These are phyloP conservation scores for Teunomyces barrocoloradensis DNA, from an alignment of 805 yeast species.

Conservation along the genomic window DNA sequence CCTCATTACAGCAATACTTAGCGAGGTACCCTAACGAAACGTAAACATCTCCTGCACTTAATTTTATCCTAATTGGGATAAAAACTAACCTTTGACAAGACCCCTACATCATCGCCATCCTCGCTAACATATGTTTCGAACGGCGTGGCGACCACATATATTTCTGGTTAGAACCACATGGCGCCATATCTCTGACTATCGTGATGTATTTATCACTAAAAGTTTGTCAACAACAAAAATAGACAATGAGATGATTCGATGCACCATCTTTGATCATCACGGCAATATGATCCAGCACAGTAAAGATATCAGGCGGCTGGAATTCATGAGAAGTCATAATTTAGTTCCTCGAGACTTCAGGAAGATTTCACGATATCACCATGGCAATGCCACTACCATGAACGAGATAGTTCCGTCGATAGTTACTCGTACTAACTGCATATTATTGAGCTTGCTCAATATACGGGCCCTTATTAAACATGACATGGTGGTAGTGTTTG, in stretches of 20 bases:
- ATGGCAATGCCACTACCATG: constrained; percentile 11
- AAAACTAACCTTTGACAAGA: neutral
- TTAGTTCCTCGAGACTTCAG: constrained; percentile 59
- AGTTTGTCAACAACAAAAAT: constrained; percentile 15
- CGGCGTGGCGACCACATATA: neutral
- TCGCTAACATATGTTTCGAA: neutral
- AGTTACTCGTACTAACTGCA: constrained; percentile 45
- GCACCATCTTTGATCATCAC: constrained; percentile 46
- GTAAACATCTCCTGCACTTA: constrained; percentile 3
- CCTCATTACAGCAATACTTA: neutral
- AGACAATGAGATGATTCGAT: constrained; percentile 39
- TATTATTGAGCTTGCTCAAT: constrained; percentile 47
- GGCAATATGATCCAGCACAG: constrained; percentile 47
- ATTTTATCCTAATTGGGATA: constrained; percentile 3
- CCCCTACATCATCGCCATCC: neutral
- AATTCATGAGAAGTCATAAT: constrained; percentile 44
- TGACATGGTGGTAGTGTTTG: constrained; percentile 53
- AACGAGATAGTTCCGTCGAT: constrained; percentile 58
- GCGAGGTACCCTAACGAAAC: neutral
- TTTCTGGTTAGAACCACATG: neutral
- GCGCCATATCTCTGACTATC: neutral
- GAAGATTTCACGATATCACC: constrained; percentile 39
- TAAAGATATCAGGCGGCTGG: constrained; percentile 42
- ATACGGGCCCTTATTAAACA: constrained; percentile 51
- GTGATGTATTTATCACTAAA: constrained; percentile 20